phyloP scores from a whole-genome alignment of 768 basidiomycete species.

The Lactarius pseudohatsudake region DNA sequence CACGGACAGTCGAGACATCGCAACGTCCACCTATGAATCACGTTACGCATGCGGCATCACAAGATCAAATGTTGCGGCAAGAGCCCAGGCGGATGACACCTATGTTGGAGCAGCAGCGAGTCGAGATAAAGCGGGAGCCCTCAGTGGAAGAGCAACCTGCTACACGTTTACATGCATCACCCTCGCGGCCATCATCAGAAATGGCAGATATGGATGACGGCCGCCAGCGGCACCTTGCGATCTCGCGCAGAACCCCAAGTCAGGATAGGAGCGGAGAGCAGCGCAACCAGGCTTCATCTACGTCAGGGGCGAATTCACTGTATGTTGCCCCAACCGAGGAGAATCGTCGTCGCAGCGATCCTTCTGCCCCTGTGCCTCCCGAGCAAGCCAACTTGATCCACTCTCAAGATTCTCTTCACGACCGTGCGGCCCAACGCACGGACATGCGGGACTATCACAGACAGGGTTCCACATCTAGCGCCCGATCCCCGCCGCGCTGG shows the following conservation, averaged over 20 bases:
- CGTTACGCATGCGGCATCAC: not conserved
- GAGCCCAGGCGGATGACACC: not conserved
- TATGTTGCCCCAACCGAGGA: slow-evolving; percentile 8
- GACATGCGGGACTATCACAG: not conserved
- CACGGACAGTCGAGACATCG: not conserved
- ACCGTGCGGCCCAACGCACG: not conserved
- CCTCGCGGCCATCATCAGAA: not conserved
- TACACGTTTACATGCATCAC: not conserved
- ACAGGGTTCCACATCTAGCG: slow-evolving; percentile 12
- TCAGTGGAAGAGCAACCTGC: not conserved
- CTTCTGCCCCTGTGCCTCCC: not conserved
- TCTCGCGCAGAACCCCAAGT: not conserved
- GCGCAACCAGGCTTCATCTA: not conserved
- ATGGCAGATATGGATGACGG: not conserved
- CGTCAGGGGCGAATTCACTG: not conserved
- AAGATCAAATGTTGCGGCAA: not conserved
- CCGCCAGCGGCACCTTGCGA: not conserved
- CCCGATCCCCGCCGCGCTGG: slow-evolving; percentile 10
- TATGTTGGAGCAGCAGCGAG: not conserved
- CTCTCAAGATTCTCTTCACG: not conserved
- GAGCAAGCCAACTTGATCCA: not conserved
- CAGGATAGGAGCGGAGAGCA: slow-evolving; percentile 7
- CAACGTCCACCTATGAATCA: slow-evolving; percentile 1
- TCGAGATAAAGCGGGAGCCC: slow-evolving; percentile 20
- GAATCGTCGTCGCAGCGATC: not conserved